Percentiles rank a stretch among this genome's conserved stretches.
Conservation (phyloP, 805 yeast species). For the Ogataea methylovora region DNA sequence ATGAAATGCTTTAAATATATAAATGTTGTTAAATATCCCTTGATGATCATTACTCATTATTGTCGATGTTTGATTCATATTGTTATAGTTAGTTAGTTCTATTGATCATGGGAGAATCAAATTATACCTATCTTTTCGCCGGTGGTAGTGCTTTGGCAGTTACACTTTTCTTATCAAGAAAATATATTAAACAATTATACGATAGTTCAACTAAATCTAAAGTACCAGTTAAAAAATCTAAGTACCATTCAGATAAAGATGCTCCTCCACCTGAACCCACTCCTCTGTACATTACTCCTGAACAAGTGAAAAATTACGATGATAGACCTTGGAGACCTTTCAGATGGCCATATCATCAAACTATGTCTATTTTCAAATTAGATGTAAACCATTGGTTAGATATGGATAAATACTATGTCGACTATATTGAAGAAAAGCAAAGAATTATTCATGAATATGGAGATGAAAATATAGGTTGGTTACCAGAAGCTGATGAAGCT, state of each 20-base stretch:
- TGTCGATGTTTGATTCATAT: neutral
- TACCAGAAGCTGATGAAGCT: conserved; percentile 58
- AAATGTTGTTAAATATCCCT: too few relatives aligned
- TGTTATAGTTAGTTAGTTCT: neutral
- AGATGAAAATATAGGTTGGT: conserved; percentile 54
- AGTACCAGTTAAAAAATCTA: conserved; percentile 8
- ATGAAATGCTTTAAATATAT: too few relatives aligned
- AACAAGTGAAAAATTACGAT: conserved; percentile 55
- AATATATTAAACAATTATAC: conserved; percentile 7
- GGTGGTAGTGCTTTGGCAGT: conserved; percentile 16
- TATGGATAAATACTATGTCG: conserved; percentile 69
- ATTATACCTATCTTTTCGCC: neutral
- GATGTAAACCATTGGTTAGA: conserved; percentile 73
- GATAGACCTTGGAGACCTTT: conserved; percentile 80
- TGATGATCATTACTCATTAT: too few relatives aligned
- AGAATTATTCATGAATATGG: conserved; percentile 53
- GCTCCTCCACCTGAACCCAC: conserved; percentile 39
- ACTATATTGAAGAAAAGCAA: conserved; percentile 56
- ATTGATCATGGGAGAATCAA: neutral
- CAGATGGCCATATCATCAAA: conserved; percentile 75
- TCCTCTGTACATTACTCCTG: conserved; percentile 59
- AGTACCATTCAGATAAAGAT: conserved; percentile 15
- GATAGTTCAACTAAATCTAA: neutral
- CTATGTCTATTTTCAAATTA: conserved; percentile 67
- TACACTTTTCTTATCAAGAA: conserved; percentile 10